Conservation (phyloP, 106 monocot genomes). For the Acorus calamus region DNA sequence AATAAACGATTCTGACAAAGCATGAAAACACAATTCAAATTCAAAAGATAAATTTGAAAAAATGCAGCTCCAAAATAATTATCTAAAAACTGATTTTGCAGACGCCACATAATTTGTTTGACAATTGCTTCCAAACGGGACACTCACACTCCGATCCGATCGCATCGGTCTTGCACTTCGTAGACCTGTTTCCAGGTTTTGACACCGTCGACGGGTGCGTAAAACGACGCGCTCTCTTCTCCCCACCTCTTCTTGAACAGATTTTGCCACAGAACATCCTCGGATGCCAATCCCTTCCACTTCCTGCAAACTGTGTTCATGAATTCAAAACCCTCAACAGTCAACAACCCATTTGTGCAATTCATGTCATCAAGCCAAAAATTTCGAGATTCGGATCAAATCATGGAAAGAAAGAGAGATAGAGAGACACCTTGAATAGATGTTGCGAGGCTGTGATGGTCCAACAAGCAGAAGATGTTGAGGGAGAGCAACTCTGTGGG, state of each 20-base stretch:
- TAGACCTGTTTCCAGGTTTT: constrained; percentile 52
- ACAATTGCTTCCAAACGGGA: too few relatives aligned
- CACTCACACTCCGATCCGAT: constrained; percentile 52
- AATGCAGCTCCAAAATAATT: too few relatives aligned
- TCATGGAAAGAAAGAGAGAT: background rate
- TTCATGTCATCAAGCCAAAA: background rate
- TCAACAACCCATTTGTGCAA: background rate
- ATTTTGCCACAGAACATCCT: constrained; percentile 32
- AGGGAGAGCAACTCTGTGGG: constrained; percentile 33
- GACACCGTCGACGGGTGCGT: constrained; percentile 26
- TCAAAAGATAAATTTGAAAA: too few relatives aligned
- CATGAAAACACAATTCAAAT: too few relatives aligned
- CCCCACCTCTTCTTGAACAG: constrained; percentile 54
- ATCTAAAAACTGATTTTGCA: too few relatives aligned
- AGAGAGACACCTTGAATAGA: constrained; percentile 33
- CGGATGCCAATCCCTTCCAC: constrained; percentile 44
- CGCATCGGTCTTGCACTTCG: constrained; percentile 42
- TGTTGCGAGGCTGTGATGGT: constrained; percentile 32
- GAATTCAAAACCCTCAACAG: background rate
- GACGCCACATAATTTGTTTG: too few relatives aligned
- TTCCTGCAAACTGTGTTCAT: constrained; percentile 39
- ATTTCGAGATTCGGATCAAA: background rate
- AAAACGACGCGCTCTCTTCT: constrained; percentile 34
- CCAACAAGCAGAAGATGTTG: constrained; percentile 44
- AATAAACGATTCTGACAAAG: too few relatives aligned